Evolutionary conservation across 2,329 filamentous ascomycete species (phyloP), one percentile per base, ranked within the genome.

Genomic region (Paraphoma sp.): DNA sequence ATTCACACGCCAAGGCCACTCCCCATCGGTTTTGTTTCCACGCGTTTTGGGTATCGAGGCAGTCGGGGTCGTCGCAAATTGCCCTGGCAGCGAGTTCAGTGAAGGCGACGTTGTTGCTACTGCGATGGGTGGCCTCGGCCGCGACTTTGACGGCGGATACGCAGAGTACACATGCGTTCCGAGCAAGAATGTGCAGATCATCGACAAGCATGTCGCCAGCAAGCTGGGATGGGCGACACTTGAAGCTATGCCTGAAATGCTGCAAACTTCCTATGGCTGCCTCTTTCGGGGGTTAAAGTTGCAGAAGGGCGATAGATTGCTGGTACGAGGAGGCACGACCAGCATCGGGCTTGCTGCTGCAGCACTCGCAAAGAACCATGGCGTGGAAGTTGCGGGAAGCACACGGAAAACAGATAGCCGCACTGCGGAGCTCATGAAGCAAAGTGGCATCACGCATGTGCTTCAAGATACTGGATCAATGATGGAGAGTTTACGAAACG

Each of bases 251-350:
- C 81, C 81, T 2, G 81, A 83, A 67, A 83, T 84, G 81, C 55
- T 84, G 56, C 81, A 83, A 68, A 83, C 81, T 2, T 78, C 81
- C 1, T 83, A 77, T 64, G 81, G 81, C 0, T 73, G 74, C 6
- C 56, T 84, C 38, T 76, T 78, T n/a, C 71, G 67, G 45, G 66
- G 72, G 4, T 62, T 84, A 45, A 65, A 72, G 43, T 49, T 83
- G 17, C 51, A 73, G 45, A 64, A 71, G 10, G 77, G 75, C 0
- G 80, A 84, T 10, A 75, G 70, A 12, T 53, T 84, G 49, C 68
- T 84, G n/a, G 72, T 84, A n/a, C 71, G 81, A 5, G 82, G 82
- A 1, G 81, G 80, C 0, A 83, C 82, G 4, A 82, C 80, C 63
- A 83, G 45, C 80, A 83, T 60, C n/a, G 49, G 54, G 6, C 36